phyloP scores from a whole-genome alignment of 139 green algal genomes.

The Haematococcus lacustris region DNA sequence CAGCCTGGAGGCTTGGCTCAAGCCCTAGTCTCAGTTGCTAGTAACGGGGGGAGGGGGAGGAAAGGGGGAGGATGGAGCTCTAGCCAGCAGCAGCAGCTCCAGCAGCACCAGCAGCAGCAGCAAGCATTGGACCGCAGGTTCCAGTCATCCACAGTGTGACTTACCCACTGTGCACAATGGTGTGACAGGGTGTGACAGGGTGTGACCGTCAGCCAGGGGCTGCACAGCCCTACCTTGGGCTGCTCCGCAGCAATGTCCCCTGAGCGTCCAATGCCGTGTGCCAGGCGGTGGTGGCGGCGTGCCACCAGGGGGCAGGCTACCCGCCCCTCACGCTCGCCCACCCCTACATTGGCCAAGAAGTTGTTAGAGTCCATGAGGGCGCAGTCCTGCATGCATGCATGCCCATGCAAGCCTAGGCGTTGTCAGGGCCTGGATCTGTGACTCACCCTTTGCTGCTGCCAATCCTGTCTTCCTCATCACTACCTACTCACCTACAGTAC shows the following conservation, averaged over 20 bases:
- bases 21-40: too few relatives aligned
- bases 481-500: too few relatives aligned
- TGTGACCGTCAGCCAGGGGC: not conserved
- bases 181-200: not conserved
- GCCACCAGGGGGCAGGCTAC: slow-evolving; percentile 73
- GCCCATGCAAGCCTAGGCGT: not conserved
- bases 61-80: not conserved
- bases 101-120: not conserved
- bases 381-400: slow-evolving; percentile 54
- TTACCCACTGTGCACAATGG: not conserved
- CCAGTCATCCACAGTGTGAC: not conserved
- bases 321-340: slow-evolving; percentile 89
- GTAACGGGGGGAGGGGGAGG: not conserved
- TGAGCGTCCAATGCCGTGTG: slow-evolving; percentile 87
- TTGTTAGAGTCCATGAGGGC: slow-evolving; percentile 95
- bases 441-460: not conserved
- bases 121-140: not conserved
- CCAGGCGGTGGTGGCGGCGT: slow-evolving; percentile 65
- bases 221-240: slow-evolving; percentile 64
- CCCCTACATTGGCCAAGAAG: slow-evolving; percentile 82
- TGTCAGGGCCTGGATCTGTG: not conserved
- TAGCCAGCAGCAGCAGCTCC: not conserved
- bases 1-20: not conserved
- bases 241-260: slow-evolving; percentile 91
- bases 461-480: too few relatives aligned